Percentiles rank a stretch among this genome's conserved stretches.
These are phyloP conservation scores for Annulohypoxylon stygium DNA, from an alignment of 495 filamentous ascomycete genomes.

Conservation along the genomic window DNA sequence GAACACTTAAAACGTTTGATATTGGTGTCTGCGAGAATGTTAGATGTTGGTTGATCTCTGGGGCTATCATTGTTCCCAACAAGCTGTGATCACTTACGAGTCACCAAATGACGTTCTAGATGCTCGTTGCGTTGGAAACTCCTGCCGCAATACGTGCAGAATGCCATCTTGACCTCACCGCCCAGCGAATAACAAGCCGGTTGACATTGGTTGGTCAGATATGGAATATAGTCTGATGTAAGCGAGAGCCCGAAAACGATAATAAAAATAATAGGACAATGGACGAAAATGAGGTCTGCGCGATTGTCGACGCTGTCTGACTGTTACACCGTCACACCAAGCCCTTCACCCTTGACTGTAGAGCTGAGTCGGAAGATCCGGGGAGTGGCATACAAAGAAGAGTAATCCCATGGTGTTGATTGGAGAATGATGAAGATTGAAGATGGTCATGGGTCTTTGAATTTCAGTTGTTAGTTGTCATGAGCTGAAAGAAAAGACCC, in stretches of 20 bases:
- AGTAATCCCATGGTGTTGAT: conserved; percentile 1
- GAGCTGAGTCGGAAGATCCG: not conserved
- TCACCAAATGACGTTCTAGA: conserved; percentile 31
- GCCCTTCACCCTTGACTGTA: not conserved
- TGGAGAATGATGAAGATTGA: not conserved
- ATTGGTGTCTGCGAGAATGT: conserved; percentile 20
- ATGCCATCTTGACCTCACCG: conserved; percentile 13
- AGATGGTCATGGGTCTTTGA: not conserved
- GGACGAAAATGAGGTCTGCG: not conserved
- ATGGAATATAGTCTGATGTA: conserved; percentile 13
- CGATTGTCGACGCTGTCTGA: not conserved
- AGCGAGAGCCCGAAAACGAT: not conserved
- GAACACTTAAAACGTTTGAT: conserved; percentile 33
- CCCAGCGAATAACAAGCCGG: not conserved
- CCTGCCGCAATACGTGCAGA: conserved; percentile 28
- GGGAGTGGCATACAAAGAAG: not conserved
- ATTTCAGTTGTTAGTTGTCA: not conserved
- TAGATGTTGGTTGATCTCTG: not conserved
- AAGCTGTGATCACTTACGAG: conserved; percentile 9
- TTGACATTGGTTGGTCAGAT: not conserved
- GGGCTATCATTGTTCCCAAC: not conserved
- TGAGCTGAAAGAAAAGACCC: not conserved
- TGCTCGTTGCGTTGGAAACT: conserved; percentile 29
- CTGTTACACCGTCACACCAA: conserved; percentile 1
- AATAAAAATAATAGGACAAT: not conserved